Conservation (phyloP, 73 alveolate genomes). For the Uronychia binucleata region DNA sequence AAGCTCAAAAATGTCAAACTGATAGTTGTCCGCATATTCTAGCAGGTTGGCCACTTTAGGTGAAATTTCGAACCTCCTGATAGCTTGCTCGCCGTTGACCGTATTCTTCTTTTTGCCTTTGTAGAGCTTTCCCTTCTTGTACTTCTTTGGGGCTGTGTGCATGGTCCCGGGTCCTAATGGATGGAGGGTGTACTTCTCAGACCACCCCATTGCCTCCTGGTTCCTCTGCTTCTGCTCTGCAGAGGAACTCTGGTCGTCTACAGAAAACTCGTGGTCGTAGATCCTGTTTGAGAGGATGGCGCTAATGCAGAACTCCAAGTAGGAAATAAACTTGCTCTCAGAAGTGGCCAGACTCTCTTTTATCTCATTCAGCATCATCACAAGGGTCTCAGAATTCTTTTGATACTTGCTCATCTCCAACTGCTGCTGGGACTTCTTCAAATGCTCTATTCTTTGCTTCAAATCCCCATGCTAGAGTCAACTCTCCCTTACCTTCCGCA, state of each 20-base stretch:
- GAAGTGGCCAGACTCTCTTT: not conserved
- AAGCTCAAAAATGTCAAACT: constrained; percentile 18
- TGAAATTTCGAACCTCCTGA: not conserved
- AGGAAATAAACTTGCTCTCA: not conserved
- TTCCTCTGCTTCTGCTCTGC: not conserved
- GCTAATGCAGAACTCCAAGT: not conserved
- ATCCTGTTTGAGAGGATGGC: not conserved
- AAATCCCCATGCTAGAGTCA: not conserved
- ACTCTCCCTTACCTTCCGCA: not conserved
- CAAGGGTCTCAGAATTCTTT: not conserved
- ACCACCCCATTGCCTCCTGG: not conserved
- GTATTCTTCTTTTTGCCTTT: not conserved
- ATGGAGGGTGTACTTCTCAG: not conserved
- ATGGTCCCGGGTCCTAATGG: not conserved
- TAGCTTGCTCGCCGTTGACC: not conserved
- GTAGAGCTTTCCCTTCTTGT: too few species aligned
- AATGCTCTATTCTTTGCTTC: not conserved
- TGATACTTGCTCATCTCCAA: not conserved
- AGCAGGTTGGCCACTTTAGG: not conserved
- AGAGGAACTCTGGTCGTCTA: not conserved
- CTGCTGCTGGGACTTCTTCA: not conserved
- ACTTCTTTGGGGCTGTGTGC: not conserved
- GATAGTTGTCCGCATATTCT: constrained; percentile 8
- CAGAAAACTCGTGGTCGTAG: not conserved
- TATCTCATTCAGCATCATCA: not conserved